Conservation (phyloP, 148 eudicot species). For the Euryodendron excelsum region DNA sequence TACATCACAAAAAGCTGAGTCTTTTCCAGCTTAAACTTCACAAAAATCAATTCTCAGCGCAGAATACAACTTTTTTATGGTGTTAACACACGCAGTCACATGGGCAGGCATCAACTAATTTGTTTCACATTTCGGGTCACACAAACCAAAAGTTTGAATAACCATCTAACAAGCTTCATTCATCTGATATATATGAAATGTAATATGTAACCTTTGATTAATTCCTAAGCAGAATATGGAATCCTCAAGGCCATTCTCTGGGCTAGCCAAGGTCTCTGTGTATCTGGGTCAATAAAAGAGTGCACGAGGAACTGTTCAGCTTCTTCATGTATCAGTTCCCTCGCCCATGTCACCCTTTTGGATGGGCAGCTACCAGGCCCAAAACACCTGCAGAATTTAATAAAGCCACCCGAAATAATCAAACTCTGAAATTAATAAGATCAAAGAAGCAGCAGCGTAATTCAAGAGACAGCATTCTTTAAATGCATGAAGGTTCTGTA, state of each 20-base stretch:
- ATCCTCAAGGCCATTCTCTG: slow-evolving; percentile 72
- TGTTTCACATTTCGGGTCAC: not conserved
- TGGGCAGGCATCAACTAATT: not conserved
- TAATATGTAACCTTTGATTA: too few relatives aligned
- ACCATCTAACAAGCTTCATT: slow-evolving; percentile 2
- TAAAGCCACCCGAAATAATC: not conserved
- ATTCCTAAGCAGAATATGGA: slow-evolving; percentile 73
- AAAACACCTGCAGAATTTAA: slow-evolving; percentile 43
- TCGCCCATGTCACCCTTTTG: slow-evolving; percentile 67
- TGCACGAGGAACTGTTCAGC: slow-evolving; percentile 75
- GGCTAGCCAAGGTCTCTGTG: slow-evolving; percentile 73
- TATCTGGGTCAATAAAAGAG: slow-evolving; percentile 72
- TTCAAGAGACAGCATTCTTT: not conserved
- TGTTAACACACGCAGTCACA: not conserved
- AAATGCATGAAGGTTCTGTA: not conserved
- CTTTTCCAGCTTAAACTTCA: not conserved
- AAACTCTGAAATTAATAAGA: not conserved
- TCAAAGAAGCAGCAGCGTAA: not conserved
- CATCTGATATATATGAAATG: too few relatives aligned
- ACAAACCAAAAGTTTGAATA: not conserved
- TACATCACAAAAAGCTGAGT: not conserved
- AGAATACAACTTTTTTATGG: not conserved
- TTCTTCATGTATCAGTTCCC: slow-evolving; percentile 80
- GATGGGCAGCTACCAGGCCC: slow-evolving; percentile 70
- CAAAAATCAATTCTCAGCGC: not conserved